Percentiles rank a stretch among this genome's conserved stretches.
These are phyloP conservation scores for Flaveria ramosissima DNA, from an alignment of 129 eudicot species.

Conservation along the genomic window DNA sequence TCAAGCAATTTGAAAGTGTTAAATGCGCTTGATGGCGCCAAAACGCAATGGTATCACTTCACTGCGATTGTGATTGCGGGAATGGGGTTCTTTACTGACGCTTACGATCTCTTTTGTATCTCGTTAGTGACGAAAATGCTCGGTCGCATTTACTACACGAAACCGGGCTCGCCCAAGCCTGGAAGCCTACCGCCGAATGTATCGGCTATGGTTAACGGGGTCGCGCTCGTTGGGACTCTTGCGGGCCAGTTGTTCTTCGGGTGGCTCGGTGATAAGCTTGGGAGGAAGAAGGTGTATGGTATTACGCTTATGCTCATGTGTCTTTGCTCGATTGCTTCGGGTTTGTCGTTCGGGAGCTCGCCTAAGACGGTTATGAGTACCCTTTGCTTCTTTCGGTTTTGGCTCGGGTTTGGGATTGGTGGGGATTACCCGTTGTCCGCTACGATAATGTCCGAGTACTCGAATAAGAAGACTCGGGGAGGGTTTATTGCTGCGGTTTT, in stretches of 20 bases:
- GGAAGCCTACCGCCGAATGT: constrained; percentile 59
- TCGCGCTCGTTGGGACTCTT: constrained; percentile 55
- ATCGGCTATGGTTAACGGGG: constrained; percentile 58
- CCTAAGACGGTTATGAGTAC: constrained; percentile 56
- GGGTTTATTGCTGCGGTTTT: constrained; percentile 47
- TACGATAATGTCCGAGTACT: constrained; percentile 54
- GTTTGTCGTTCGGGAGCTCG: constrained; percentile 49
- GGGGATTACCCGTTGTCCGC: constrained; percentile 68
- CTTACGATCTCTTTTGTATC: constrained; percentile 59
- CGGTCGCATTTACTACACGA: constrained; percentile 54
- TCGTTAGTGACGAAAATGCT: constrained; percentile 59
- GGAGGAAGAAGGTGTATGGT: constrained; percentile 57
- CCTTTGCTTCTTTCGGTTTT: constrained; percentile 59
- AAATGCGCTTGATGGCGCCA: constrained; percentile 55
- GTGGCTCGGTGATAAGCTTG: constrained; percentile 62
- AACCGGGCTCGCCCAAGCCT: constrained; percentile 48
- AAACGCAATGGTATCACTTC: constrained; percentile 68
- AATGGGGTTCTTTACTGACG: constrained; percentile 65
- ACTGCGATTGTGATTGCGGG: constrained; percentile 63
- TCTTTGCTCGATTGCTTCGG: constrained; percentile 51
- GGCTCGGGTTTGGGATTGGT: constrained; percentile 68
- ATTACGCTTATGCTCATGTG: constrained; percentile 63
- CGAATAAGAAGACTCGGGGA: constrained; percentile 46
- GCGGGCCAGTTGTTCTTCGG: constrained; percentile 59
- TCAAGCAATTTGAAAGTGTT: constrained; percentile 48